These are phyloP conservation scores for Pseudogymnoascus sp. DNA, from an alignment of 2,329 filamentous ascomycete species.

Conservation along the genomic window DNA sequence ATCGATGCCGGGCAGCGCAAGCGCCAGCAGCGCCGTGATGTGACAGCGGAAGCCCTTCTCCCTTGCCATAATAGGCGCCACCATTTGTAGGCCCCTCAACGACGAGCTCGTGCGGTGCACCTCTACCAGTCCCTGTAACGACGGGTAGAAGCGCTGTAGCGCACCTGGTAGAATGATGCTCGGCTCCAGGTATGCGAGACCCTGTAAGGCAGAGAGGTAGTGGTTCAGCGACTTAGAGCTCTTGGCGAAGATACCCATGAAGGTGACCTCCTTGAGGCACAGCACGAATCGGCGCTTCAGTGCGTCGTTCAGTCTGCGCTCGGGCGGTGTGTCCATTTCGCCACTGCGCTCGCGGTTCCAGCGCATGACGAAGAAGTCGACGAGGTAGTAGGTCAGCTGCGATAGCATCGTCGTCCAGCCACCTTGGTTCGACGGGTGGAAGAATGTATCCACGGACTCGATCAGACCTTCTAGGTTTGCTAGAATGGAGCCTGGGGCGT, in stretches of 20 bases:
- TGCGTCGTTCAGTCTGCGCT: constrained; percentile 69
- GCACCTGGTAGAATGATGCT: constrained; percentile 87
- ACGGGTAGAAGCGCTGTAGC: constrained; percentile 91
- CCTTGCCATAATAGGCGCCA: constrained; percentile 82
- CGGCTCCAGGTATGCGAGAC: constrained; percentile 83
- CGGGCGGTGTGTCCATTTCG: constrained; percentile 77
- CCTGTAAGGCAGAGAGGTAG: constrained; percentile 83
- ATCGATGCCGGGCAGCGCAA: constrained; percentile 91
- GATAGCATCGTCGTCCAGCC: constrained; percentile 83
- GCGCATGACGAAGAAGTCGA: constrained; percentile 92
- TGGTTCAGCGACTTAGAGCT: constrained; percentile 86
- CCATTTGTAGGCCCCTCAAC: constrained; percentile 81
- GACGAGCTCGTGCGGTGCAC: constrained; percentile 95
- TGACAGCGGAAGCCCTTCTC: constrained; percentile 97
- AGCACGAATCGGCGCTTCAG: constrained; percentile 84
- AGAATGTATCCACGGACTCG: constrained; percentile 95
- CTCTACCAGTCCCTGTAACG: constrained; percentile 91
- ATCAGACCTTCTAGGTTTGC: constrained; percentile 83
- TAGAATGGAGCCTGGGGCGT: constrained; percentile 70
- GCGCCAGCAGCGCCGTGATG: constrained; percentile 84
- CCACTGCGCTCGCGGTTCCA: constrained; percentile 94
- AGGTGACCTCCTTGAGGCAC: constrained; percentile 83
- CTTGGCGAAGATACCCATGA: constrained; percentile 98
- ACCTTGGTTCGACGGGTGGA: constrained; percentile 94
- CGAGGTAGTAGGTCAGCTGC: constrained; percentile 84